A percentile compares a stretch with the other conserved stretches of the same genome.
Evolutionary conservation across 192 early-diverging fungal species (phyloP).

Genomic region (Allomyces arbusculus): DNA sequence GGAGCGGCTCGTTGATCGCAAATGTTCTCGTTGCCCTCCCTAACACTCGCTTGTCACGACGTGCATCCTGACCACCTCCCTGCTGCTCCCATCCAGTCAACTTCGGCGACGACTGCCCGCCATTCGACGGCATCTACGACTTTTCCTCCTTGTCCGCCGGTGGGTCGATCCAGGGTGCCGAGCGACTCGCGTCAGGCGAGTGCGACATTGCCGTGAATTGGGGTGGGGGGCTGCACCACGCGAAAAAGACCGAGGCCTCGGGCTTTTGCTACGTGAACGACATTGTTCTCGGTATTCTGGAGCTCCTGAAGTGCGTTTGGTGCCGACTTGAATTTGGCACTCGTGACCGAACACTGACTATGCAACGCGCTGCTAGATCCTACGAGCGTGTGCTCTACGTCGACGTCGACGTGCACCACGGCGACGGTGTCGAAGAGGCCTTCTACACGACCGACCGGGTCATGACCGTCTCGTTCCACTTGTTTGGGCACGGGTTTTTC

Average conservation of each 20-base stretch:
- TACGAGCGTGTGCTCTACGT: constrained; percentile 87
- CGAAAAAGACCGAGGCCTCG: constrained; percentile 85
- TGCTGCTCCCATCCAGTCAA: constrained; percentile 29
- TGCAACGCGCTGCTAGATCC: constrained; percentile 20
- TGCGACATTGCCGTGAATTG: constrained; percentile 88
- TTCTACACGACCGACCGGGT: constrained; percentile 99
- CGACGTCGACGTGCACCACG: constrained; percentile 97
- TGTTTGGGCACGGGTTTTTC: constrained; percentile 87
- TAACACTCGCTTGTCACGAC: no score
- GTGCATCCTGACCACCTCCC: no score
- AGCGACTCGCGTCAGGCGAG: constrained; percentile 56
- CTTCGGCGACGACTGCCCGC: constrained; percentile 82
- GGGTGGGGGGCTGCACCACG: constrained; percentile 91
- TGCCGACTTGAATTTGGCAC: background rate
- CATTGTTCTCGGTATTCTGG: constrained; percentile 82
- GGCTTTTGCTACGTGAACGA: constrained; percentile 99
- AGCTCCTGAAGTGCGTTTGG: constrained; percentile 37
- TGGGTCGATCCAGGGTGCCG: constrained; percentile 76
- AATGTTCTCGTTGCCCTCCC: no score
- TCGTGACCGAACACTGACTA: background rate
- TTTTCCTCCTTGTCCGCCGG: constrained; percentile 81
- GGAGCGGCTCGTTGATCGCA: background rate
- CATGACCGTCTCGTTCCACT: constrained; percentile 97
- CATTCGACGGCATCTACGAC: constrained; percentile 88
- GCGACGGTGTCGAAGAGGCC: constrained; percentile 96